These are phyloP conservation scores for Pseudogymnoascus destructans DNA, from an alignment of 2,329 filamentous ascomycete species.

Conservation along the genomic window DNA sequence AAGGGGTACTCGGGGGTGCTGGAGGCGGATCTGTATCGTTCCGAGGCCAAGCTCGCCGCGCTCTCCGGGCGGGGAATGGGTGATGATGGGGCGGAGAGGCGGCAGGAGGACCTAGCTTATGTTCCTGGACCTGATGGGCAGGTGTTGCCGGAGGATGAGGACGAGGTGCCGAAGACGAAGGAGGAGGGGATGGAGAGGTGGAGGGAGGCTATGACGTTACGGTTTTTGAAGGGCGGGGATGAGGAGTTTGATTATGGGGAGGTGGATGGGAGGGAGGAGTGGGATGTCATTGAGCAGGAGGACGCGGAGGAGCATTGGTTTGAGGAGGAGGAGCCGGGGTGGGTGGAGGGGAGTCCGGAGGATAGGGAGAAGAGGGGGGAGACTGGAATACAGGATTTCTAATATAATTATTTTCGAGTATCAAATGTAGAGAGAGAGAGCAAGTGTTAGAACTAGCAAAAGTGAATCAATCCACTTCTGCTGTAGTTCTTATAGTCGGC, in stretches of 20 bases:
- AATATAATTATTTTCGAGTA: constrained; percentile 9
- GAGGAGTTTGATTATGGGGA: constrained; percentile 25
- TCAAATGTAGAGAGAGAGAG: background rate
- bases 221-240: constrained; percentile 26
- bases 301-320: constrained; percentile 27
- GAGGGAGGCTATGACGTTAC: constrained; percentile 26
- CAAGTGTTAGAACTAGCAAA: too few relatives aligned
- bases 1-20: constrained; percentile 27
- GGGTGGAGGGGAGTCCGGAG: constrained; percentile 15
- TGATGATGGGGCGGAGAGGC: constrained; percentile 6
- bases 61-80: constrained; percentile 9
- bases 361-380: constrained; percentile 19
- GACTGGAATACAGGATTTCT: constrained; percentile 27
- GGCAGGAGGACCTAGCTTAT: constrained; percentile 19
- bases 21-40: constrained; percentile 27
- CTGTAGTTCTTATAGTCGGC: too few relatives aligned
- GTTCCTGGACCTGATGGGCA: constrained; percentile 19
- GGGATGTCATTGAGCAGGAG: constrained; percentile 23
- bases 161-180: constrained; percentile 23
- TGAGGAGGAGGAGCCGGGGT: constrained; percentile 26
- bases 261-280: constrained; percentile 25
- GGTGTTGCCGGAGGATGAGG: constrained; percentile 23
- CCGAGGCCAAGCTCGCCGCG: constrained; percentile 26
- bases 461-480: too few relatives aligned
- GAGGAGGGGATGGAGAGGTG: constrained; percentile 26